Conservation (phyloP, 2,329 filamentous ascomycete genomes). For the Lachnellula arida region DNA sequence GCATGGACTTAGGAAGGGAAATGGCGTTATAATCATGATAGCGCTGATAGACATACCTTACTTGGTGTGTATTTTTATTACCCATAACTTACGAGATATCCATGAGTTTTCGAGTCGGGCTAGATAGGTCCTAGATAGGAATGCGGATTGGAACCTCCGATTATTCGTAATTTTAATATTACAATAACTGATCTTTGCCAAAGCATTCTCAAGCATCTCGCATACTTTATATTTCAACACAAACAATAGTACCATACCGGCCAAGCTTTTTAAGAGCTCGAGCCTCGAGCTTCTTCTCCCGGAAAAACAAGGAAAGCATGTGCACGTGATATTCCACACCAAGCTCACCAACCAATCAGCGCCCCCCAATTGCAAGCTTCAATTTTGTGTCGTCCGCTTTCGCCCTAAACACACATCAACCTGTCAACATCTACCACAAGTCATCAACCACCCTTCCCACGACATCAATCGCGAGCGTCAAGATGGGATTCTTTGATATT, state of each 20-base stretch:
- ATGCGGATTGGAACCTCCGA: too few relatives aligned
- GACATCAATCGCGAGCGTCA: constrained; percentile 1
- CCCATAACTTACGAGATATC: not conserved
- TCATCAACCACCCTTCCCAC: not conserved
- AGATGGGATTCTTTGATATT: constrained; percentile 65
- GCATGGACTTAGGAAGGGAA: constrained; percentile 5
- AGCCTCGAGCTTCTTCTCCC: not conserved
- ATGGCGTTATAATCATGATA: constrained; percentile 1
- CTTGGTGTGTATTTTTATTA: not conserved
- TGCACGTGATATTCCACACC: constrained; percentile 1
- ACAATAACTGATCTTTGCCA: too few relatives aligned
- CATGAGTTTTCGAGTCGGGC: too few relatives aligned
- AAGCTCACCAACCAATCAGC: constrained; percentile 24
- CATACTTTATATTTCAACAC: not conserved
- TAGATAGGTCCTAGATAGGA: too few relatives aligned
- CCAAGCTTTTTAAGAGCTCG: too few relatives aligned
- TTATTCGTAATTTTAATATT: too few relatives aligned
- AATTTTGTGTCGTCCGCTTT: constrained; percentile 4
- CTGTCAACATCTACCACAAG: constrained; percentile 2
- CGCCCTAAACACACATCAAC: constrained; percentile 9
- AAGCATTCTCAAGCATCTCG: not conserved
- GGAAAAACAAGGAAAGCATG: not conserved
- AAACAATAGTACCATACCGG: not conserved
- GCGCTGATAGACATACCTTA: not conserved
- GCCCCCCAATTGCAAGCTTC: constrained; percentile 22